phyloP scores from a whole-genome alignment of 1,284 basidiomycete genomes.

The Moesziomyces parantarcticus region DNA sequence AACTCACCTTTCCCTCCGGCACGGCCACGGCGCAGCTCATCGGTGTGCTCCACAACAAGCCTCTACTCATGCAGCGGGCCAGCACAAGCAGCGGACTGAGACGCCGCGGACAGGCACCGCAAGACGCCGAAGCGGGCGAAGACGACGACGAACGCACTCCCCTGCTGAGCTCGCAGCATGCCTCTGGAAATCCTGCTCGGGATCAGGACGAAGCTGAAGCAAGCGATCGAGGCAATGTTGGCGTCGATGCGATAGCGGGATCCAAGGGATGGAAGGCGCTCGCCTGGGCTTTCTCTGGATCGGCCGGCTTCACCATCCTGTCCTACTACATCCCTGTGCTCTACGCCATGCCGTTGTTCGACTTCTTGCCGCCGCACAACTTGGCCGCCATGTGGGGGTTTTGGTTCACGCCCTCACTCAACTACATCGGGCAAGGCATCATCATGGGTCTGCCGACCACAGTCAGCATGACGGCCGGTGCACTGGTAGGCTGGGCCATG shows the following conservation, averaged over 20 bases:
- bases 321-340: conserved; percentile 87
- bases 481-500: conserved; percentile 94
- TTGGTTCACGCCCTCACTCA: conserved; percentile 92
- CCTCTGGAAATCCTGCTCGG: not conserved
- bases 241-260: conserved; percentile 10
- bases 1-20: conserved; percentile 91
- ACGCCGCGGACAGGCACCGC: conserved; percentile 1
- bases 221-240: not conserved
- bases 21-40: conserved; percentile 96
- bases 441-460: conserved; percentile 98
- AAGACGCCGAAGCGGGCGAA: conserved; percentile 11
- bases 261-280: conserved; percentile 40
- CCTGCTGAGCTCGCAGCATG: conserved; percentile 15
- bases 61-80: conserved; percentile 7
- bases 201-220: conserved; percentile 5
- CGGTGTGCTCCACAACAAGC: conserved; percentile 79
- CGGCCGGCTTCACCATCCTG: conserved; percentile 58
- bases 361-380: conserved; percentile 73
- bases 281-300: conserved; percentile 63
- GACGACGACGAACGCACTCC: conserved; percentile 20
- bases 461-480: conserved; percentile 91
- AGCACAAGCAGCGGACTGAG: not conserved
- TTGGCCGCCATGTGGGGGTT: conserved; percentile 90
- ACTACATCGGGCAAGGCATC: conserved; percentile 76
- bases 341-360: conserved; percentile 91